phyloP scores from a whole-genome alignment of 2,329 filamentous ascomycete species.

The Sarocladium oryzae region DNA sequence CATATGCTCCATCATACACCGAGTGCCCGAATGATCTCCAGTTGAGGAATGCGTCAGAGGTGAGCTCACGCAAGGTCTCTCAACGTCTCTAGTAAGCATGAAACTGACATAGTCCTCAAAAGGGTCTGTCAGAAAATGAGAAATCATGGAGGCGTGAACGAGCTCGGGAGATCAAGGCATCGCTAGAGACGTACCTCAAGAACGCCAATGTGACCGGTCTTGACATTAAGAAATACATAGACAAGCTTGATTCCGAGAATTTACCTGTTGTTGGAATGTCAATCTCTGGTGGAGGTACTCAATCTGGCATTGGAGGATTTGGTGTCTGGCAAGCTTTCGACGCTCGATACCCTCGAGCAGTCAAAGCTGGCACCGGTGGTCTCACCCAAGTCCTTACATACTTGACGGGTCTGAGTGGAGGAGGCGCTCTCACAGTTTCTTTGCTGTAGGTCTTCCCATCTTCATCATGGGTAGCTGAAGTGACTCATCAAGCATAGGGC shows the following conservation, averaged over 20 bases:
- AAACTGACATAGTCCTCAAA: background rate
- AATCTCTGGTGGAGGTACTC: slow-evolving; percentile 21
- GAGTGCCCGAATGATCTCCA: slow-evolving; percentile 10
- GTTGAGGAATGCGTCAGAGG: slow-evolving; percentile 9
- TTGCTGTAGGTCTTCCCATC: slow-evolving; percentile 13
- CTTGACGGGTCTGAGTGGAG: slow-evolving; percentile 21
- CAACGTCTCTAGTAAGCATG: background rate
- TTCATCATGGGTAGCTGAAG: background rate
- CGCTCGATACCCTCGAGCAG: slow-evolving; percentile 15
- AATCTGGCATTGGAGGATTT: slow-evolving; percentile 22
- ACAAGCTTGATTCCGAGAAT: slow-evolving; percentile 15
- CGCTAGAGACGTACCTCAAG: slow-evolving; percentile 17
- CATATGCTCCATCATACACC: slow-evolving; percentile 11
- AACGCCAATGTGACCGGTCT: slow-evolving; percentile 17
- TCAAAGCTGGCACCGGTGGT: slow-evolving; percentile 18
- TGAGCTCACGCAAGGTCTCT: background rate
- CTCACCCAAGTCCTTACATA: slow-evolving; percentile 20
- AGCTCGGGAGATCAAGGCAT: slow-evolving; percentile 16
- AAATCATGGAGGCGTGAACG: slow-evolving; percentile 16
- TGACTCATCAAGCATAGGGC: slow-evolving; percentile 14
- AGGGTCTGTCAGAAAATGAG: slow-evolving; percentile 20
- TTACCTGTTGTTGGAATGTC: slow-evolving; percentile 19
- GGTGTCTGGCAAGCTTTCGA: slow-evolving; percentile 23
- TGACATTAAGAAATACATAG: slow-evolving; percentile 16
- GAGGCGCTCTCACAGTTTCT: slow-evolving; percentile 20